A percentile compares a stretch with the other conserved stretches of the same genome.
phyloP scores from a whole-genome alignment of 2,329 filamentous ascomycete species.

The Blastomyces silverae region DNA sequence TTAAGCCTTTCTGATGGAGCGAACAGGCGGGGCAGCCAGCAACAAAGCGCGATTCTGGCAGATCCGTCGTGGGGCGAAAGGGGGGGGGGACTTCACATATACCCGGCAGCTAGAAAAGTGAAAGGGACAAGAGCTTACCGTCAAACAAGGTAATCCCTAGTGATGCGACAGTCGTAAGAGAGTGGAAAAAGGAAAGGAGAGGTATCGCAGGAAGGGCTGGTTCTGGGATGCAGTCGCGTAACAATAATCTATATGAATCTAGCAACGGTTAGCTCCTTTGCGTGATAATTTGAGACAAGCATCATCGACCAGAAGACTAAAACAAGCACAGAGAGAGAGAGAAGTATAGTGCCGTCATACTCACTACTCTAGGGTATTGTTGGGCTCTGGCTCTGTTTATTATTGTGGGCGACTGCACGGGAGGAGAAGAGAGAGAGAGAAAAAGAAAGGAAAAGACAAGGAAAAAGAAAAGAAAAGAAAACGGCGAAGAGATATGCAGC shows the following conservation, averaged over 20 bases:
- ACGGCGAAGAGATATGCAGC: neutral
- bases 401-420: neutral
- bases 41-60: neutral
- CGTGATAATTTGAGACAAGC: neutral
- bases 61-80: neutral
- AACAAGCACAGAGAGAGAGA: neutral
- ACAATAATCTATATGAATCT: constrained; percentile 2
- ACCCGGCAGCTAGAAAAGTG: neutral
- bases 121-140: constrained; percentile 5
- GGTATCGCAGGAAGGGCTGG: neutral
- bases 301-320: neutral
- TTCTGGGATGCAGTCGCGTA: constrained; percentile 1
- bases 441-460: neutral
- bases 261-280: neutral
- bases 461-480: neutral
- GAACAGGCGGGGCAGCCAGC: constrained; percentile 1
- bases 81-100: neutral
- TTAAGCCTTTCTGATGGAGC: neutral
- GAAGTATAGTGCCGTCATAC: neutral
- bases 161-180: constrained; percentile 7
- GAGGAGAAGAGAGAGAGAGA: neutral
- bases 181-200: neutral
- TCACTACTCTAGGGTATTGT: neutral
- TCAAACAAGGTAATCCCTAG: neutral
- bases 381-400: neutral